These are phyloP conservation scores for Coemansia sp. DNA, from an alignment of 192 early-diverging fungal species.

Conservation along the genomic window DNA sequence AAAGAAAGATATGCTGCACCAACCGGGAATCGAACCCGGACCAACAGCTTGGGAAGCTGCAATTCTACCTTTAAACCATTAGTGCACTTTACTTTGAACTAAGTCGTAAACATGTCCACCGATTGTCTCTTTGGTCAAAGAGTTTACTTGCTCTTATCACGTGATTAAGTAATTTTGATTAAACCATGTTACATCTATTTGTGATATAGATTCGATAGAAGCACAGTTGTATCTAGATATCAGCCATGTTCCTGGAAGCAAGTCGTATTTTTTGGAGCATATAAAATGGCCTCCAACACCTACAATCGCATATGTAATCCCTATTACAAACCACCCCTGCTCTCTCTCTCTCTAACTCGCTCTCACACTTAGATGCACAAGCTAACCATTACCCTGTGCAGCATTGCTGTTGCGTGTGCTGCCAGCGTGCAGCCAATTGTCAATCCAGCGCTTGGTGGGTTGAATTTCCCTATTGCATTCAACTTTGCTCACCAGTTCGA, in stretches of 20 bases:
- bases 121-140: too few species aligned
- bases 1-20: slow-evolving; percentile 54
- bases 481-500: slow-evolving; percentile 9
- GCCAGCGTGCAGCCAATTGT: background rate
- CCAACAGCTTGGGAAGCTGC: slow-evolving; percentile 80
- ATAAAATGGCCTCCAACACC: background rate
- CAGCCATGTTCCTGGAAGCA: background rate
- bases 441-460: background rate
- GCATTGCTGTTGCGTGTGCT: background rate
- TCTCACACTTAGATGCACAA: background rate
- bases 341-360: too few species aligned
- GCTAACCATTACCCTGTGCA: background rate
- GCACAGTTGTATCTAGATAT: background rate
- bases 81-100: slow-evolving; percentile 19
- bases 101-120: background rate
- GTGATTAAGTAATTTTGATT: too few species aligned
- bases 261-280: background rate
- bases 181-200: background rate
- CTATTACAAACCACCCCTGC: too few species aligned
- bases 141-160: too few species aligned
- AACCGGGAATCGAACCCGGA: slow-evolving; percentile 83
- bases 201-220: background rate
- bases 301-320: background rate
- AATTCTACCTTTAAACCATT: slow-evolving; percentile 77
- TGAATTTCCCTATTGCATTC: background rate